Conservation (phyloP, 1,284 basidiomycete genomes). For the Melampsora occidentalis region DNA sequence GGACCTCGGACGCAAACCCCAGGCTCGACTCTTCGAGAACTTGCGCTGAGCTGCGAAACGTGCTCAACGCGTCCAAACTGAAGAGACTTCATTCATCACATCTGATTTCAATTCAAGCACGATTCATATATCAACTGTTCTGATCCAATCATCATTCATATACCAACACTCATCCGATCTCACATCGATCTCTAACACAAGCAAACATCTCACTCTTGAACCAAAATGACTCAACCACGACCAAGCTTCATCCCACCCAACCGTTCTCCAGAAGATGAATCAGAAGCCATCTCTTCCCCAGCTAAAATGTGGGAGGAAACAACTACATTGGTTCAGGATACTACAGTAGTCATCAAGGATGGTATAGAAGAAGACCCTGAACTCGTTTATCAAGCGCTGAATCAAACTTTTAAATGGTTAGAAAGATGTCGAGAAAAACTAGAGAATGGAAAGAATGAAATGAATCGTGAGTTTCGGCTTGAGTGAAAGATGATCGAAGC, state of each 20-base stretch:
- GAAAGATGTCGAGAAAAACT: constrained; percentile 37
- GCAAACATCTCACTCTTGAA: background rate
- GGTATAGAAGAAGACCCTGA: constrained; percentile 35
- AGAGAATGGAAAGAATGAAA: constrained; percentile 35
- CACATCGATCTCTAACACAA: background rate
- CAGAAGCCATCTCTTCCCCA: background rate
- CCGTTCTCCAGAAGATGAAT: constrained; percentile 9
- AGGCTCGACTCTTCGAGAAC: too few relatives aligned
- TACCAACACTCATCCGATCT: too few relatives aligned
- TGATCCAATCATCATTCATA: too few relatives aligned
- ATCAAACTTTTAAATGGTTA: constrained; percentile 42
- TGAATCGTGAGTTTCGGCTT: constrained; percentile 4
- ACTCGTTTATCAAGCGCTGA: constrained; percentile 33
- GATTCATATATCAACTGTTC: too few relatives aligned
- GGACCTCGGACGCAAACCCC: too few relatives aligned
- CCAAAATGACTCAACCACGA: background rate
- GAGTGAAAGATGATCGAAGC: background rate
- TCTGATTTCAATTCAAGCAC: too few relatives aligned
- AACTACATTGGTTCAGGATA: constrained; percentile 24
- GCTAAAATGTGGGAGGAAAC: constrained; percentile 27
- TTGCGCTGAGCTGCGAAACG: too few relatives aligned
- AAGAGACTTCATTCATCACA: too few relatives aligned
- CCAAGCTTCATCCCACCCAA: background rate
- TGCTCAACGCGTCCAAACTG: too few relatives aligned
- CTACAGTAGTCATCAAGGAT: constrained; percentile 33